Evolutionary conservation across 1,139 yeast genomes (phyloP), one percentile per base, ranked within the genome.

Genomic region (Entelexis sorbosivorans): DNA sequence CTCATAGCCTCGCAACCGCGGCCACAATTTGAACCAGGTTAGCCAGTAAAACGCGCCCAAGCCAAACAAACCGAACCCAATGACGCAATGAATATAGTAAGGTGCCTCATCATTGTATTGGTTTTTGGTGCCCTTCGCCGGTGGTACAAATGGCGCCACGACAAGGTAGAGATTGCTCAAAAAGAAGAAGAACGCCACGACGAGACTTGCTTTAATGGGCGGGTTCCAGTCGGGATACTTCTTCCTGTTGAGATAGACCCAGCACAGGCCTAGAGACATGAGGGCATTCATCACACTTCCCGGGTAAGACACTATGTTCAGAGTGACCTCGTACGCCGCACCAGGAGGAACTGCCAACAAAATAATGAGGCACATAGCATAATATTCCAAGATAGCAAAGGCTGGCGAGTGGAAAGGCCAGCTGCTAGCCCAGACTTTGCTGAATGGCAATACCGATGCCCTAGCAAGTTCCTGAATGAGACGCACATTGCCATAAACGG

Each of bases 101-200:
- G 93, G 95, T 60, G 83, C 69, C 52, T 64, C 61, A 16, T 39
- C 34, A 42, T 77, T 69, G 72, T 83, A 84, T 52, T 82, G 88
- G 46, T 73, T 72, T 68, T 82, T 82, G 38, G 56, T 61, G 35
- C 82, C 85, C 42, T 63, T 70, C 31, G 73, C 64, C 49, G 94
- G 94, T 38, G 93, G 88, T 56, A 85, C 74, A 64, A 82, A 84
- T 51, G 95, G 95, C 42, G 93, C 93, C 53, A 76, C 76, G 51
- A 83, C 75, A 63, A 85, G 72, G 64, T 84, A 85, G 24, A 82
- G 60, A 17, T 88, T 82, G 8, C 88, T 73, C 51, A 83, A 67
- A 54, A 76, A 73, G 68, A 85, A 85, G 69, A 82, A 82, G 0
- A 72, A 40, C 13, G 77, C 75, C 36, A 82, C 81, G 13, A 81